A percentile compares a stretch with the other conserved stretches of the same genome.
Evolutionary conservation across 352 stramenopile genomes (phyloP).

Genomic region (Globisporangium echinulatum): DNA sequence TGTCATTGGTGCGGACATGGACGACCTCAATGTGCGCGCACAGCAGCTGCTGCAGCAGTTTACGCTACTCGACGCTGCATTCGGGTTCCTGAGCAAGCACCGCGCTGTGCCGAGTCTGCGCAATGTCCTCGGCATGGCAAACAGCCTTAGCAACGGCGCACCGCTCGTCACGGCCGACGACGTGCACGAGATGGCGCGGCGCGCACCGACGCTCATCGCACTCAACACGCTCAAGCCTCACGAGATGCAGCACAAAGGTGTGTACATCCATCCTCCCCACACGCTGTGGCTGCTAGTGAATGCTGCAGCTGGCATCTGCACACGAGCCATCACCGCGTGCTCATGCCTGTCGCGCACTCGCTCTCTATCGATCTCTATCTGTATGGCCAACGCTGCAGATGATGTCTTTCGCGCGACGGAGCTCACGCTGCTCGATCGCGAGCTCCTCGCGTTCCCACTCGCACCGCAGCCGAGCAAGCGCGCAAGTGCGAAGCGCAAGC

Average conservation of each 20-base stretch:
- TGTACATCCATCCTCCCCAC: too few relatives aligned
- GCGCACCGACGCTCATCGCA: constrained; percentile 44
- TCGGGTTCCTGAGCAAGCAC: constrained; percentile 57
- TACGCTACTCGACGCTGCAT: constrained; percentile 55
- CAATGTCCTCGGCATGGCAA: constrained; percentile 56
- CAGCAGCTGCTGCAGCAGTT: constrained; percentile 34
- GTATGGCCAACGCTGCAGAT: constrained; percentile 12
- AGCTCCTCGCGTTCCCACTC: constrained; percentile 53
- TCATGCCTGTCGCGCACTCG: neutral
- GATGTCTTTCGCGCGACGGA: constrained; percentile 31
- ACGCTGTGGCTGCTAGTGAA: too few relatives aligned
- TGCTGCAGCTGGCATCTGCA: neutral
- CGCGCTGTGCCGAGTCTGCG: constrained; percentile 30
- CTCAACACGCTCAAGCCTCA: constrained; percentile 20
- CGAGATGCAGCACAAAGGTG: constrained; percentile 26
- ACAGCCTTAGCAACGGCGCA: constrained; percentile 33
- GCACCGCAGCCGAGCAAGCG: constrained; percentile 51
- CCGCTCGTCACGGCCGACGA: constrained; percentile 27
- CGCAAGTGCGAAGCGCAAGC: constrained; percentile 47
- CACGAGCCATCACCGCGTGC: too few relatives aligned
- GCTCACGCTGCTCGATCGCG: constrained; percentile 18
- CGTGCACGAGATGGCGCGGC: constrained; percentile 29
- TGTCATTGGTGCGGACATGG: too few relatives aligned
- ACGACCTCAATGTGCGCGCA: too few relatives aligned
- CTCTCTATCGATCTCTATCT: neutral